phyloP scores from a whole-genome alignment of 345 rosid genomes.

The Eucalyptus pauciflora region DNA sequence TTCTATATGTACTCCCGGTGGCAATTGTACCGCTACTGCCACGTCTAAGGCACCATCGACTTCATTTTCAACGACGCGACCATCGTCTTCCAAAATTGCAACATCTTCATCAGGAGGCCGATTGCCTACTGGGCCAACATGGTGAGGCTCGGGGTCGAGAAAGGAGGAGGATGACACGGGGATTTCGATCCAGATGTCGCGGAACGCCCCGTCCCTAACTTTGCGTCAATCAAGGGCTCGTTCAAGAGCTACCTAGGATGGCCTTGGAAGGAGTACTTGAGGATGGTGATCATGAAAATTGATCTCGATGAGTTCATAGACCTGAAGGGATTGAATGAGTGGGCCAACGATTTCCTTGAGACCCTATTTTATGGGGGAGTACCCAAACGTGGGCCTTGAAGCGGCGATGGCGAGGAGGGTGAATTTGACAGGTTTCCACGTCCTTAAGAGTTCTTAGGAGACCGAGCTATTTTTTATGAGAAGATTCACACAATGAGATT shows the following conservation, averaged over 20 bases:
- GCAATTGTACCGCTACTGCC: constrained; percentile 71
- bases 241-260: constrained; percentile 29
- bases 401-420: constrained; percentile 20
- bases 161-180: constrained; percentile 34
- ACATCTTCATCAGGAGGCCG: constrained; percentile 46
- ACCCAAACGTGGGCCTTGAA: constrained; percentile 42
- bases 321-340: constrained; percentile 53
- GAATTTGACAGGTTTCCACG: constrained; percentile 63
- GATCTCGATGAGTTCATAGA: constrained; percentile 41
- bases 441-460: constrained; percentile 17
- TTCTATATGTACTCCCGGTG: constrained; percentile 39
- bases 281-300: constrained; percentile 20
- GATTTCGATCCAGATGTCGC: constrained; percentile 32
- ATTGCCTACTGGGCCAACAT: constrained; percentile 41
- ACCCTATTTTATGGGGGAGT: constrained; percentile 54
- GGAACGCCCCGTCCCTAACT: constrained; percentile 28
- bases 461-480: constrained; percentile 29
- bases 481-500: constrained; percentile 42
- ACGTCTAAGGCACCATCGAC: constrained; percentile 57
- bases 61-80: constrained; percentile 63
- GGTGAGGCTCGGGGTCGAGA: constrained; percentile 60
- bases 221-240: constrained; percentile 11
- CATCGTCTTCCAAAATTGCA: constrained; percentile 58
- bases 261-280: constrained; percentile 13
- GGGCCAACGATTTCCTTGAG: constrained; percentile 37